Base-by-base conservation (phyloP, 805 yeast genomes). In the Candida pseudoglaebosa region DNA sequence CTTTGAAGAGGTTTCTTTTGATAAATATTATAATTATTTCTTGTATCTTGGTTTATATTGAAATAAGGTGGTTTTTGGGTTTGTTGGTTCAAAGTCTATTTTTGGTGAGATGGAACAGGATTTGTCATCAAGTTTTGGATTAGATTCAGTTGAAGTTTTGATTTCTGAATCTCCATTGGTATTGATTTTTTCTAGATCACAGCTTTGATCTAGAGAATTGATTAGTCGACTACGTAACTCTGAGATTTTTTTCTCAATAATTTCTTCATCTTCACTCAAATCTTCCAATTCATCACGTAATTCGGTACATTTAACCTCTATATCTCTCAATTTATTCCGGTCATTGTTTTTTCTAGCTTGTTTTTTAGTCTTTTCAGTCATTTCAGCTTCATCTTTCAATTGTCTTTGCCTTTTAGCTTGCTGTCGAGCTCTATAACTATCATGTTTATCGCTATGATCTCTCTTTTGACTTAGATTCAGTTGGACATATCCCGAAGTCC, bases 401-500 rank as follows among this genome's bases (percentile, higher is more conserved):
- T 52, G 43, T 46, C 57, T 40, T 32, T 40, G 52, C 14, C 43
- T 38, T 13, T 44, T 52, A 31, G 45, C 54, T 24, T 39, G 22
- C 43, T 67, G 59, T 31, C 80, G 59, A 32, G 58, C 54, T 28
- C 61, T 49, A 47, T 54, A 72, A 18, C 62, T 67, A 6, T 71
- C 68, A 26, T 9, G 12, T 16, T 33, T 33, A n/a, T 33, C 2
- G 61, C 30, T 24, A 28, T 14, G 3, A 4, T 13, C 3, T 12
- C 16, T n/a, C 42, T 41, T 19, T 42, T 28, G 46, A 0, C 70
- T 54, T 1, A 56, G 51, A 45, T 67, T 78, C 44, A 67, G 64
- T 47, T 78, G 82, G 2, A 80, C 70, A 47, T 69, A 67, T 0
- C 86, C 86, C 17, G 82, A 78, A 0, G 86, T 80, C 0, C 82